Base-by-base conservation (phyloP, 1,284 basidiomycete species). In the Melampsora larici-populina region DNA sequence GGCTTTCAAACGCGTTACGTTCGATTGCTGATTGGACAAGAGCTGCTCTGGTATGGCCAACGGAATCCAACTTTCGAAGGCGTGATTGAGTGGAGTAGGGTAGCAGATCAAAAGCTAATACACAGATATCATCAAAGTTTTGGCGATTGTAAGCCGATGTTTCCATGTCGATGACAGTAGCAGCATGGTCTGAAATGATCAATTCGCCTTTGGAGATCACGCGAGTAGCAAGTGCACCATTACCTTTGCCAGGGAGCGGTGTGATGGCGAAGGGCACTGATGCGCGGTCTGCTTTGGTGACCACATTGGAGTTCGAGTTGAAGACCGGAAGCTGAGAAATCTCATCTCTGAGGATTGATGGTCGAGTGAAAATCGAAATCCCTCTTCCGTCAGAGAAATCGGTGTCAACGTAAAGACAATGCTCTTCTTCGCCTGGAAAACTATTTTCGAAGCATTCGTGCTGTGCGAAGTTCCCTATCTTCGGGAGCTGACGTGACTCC, bases 271-370 rank as follows among this genome's bases (percentile, higher is more conserved):
- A 60, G 29, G 58, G 58, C 26, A 60, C 24, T 26, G 24, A 26
- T 60, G 26, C 58, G 15, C 58, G 58, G 24, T 26, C 58, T 60
- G 24, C 58, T 60, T 60, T 24, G 58, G 58, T 60, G 58, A 60
- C n/a, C 29, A 60, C 11, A 13, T 24, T 7, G 4, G 58, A 24
- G 13, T 31, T 31, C 9, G 58, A 31, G 1, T 60, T 24, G 29
- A 60, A 60, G 24, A 60, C n/a, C 29, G 24, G 24, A 7, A 60
- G 29, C 17, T 60, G 24, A 26, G 58, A 60, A 26, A 60, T 60
- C 18, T 24, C 29, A 2, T 60, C 58, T 60, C 21, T 60, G 24
- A 60, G 58, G 6, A 60, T 24, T 26, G 58, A 26, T 26, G 58
- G 24, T 24, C 58, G 24, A 15, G 58, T 60, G n/a, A 60, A 31